phyloP scores from a whole-genome alignment of 2,329 filamentous ascomycete species.

The Xylariaceae sp. region DNA sequence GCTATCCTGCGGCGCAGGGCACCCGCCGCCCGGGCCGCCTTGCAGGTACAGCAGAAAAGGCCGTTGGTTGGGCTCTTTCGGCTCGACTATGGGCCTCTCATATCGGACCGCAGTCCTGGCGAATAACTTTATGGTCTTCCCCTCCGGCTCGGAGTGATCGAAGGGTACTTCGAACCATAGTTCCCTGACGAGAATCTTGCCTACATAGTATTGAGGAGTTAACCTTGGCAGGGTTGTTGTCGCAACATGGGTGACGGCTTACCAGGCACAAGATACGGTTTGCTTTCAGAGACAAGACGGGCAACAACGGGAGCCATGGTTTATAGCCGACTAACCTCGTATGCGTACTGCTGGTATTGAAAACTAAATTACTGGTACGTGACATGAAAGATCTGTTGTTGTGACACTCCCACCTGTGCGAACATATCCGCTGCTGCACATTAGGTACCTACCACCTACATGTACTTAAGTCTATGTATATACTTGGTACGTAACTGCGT shows the following conservation, averaged over 20 bases:
- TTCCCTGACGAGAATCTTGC: slow-evolving; percentile 71
- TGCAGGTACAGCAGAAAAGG: slow-evolving; percentile 70
- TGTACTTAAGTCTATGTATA: no score
- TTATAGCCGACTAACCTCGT: no score
- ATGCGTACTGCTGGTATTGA: no score
- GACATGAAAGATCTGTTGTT: no score
- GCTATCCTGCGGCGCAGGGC: slow-evolving; percentile 66
- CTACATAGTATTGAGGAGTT: slow-evolving; percentile 36
- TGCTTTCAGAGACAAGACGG: slow-evolving; percentile 32
- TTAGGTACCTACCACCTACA: no score
- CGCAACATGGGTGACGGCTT: slow-evolving; percentile 2
- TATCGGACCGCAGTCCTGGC: slow-evolving; percentile 66
- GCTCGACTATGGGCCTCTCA: slow-evolving; percentile 53
- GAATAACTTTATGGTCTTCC: slow-evolving; percentile 66
- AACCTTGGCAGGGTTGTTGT: not conserved
- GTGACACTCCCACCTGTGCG: no score
- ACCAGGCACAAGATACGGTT: slow-evolving; percentile 37
- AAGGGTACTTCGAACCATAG: slow-evolving; percentile 82
- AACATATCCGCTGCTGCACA: no score
- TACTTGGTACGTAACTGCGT: no score
- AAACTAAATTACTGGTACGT: no score
- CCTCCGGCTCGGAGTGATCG: slow-evolving; percentile 61
- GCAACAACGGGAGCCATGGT: slow-evolving; percentile 25
- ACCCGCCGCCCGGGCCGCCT: slow-evolving; percentile 80
- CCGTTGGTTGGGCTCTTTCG: slow-evolving; percentile 36